phyloP scores from a whole-genome alignment of 2,329 filamentous ascomycete genomes.

The Dryadomyces quercus-mongolicae region DNA sequence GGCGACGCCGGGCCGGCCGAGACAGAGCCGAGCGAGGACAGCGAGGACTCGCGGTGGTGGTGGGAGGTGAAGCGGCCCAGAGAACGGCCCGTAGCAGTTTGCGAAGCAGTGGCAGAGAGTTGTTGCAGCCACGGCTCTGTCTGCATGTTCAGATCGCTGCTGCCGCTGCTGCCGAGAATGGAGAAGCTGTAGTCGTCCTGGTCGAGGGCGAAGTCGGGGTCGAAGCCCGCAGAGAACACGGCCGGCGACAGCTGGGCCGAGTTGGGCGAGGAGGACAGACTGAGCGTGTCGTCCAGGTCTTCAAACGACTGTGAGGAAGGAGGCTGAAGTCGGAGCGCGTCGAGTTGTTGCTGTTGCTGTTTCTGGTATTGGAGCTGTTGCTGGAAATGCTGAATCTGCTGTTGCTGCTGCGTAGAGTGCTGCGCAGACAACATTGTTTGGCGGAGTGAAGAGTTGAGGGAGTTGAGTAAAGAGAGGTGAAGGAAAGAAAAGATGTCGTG shows the following conservation, averaged over 20 bases:
- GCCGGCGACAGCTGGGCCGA: slow-evolving; percentile 14
- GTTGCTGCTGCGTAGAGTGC: slow-evolving; percentile 8
- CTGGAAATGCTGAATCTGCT: slow-evolving; percentile 11
- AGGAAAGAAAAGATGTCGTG: background rate
- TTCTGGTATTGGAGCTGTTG: slow-evolving; percentile 17
- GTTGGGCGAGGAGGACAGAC: slow-evolving; percentile 16
- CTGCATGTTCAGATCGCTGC: slow-evolving; percentile 20
- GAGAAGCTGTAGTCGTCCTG: slow-evolving; percentile 8
- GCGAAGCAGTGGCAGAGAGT: background rate
- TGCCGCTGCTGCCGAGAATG: slow-evolving; percentile 10
- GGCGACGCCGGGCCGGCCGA: slow-evolving; percentile 50
- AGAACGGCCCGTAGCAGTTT: slow-evolving; percentile 20
- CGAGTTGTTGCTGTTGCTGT: slow-evolving; percentile 16
- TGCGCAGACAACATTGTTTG: slow-evolving; percentile 12
- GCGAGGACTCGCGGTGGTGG: slow-evolving; percentile 49
- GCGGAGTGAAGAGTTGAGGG: background rate
- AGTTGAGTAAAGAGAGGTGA: background rate
- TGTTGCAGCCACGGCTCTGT: slow-evolving; percentile 27
- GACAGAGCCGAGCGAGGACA: slow-evolving; percentile 47
- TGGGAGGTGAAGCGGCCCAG: slow-evolving; percentile 24
- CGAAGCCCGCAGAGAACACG: slow-evolving; percentile 9
- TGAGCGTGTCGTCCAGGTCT: slow-evolving; percentile 10
- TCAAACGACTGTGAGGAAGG: background rate
- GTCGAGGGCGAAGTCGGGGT: slow-evolving; percentile 9
- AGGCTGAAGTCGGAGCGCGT: slow-evolving; percentile 4